These are phyloP conservation scores for Phycomyces nitens DNA, from an alignment of 192 early-diverging fungal genomes.

Conservation along the genomic window DNA sequence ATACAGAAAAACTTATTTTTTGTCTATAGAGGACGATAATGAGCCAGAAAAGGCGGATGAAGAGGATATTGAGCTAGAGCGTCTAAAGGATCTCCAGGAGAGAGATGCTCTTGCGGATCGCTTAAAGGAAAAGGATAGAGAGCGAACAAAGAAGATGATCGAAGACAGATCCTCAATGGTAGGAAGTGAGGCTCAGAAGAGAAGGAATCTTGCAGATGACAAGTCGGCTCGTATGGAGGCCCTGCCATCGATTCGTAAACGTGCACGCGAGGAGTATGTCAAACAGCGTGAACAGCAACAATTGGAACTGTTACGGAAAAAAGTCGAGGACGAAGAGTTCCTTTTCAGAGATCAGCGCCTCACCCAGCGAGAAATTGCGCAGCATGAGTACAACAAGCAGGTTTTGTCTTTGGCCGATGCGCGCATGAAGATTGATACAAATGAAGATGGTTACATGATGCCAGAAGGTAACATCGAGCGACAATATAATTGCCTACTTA, in stretches of 20 bases:
- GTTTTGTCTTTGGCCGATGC: conserved; percentile 82
- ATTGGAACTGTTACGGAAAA: conserved; percentile 69
- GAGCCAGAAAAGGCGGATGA: conserved; percentile 27
- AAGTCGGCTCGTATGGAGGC: conserved; percentile 62
- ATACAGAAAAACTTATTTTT: no score
- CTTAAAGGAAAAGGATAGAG: conserved; percentile 77
- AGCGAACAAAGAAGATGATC: conserved; percentile 72
- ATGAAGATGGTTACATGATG: conserved; percentile 82
- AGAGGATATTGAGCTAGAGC: conserved; percentile 48
- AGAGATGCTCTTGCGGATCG: conserved; percentile 88
- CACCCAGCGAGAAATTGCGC: conserved; percentile 70
- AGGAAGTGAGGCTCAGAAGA: conserved; percentile 59
- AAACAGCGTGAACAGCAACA: conserved; percentile 81
- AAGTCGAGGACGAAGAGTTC: conserved; percentile 85
- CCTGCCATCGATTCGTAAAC: conserved; percentile 75
- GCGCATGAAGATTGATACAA: conserved; percentile 72
- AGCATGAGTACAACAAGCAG: conserved; percentile 82
- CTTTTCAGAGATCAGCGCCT: conserved; percentile 73
- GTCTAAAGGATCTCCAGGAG: conserved; percentile 73
- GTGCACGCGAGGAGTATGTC: conserved; percentile 89
- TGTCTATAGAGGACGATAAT: not conserved
- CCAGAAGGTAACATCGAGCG: conserved; percentile 52
- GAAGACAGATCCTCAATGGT: conserved; percentile 68
- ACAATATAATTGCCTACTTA: no score
- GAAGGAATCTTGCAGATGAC: conserved; percentile 84